Evolutionary conservation across 768 basidiomycete genomes (phyloP).

Genomic region (Mycena crocata): DNA sequence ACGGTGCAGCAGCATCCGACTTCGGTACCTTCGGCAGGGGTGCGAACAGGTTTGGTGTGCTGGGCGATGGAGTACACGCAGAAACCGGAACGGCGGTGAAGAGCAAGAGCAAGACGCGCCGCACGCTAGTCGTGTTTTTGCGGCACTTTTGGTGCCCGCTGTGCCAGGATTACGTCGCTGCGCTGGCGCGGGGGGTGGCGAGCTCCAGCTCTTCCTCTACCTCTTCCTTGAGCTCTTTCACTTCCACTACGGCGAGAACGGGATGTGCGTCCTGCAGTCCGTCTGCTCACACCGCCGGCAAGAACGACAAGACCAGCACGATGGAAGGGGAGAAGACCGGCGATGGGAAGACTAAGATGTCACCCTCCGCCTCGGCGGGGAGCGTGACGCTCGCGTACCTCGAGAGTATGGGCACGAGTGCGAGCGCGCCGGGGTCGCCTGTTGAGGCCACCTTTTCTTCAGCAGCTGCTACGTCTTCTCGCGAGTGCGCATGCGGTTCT

Average conservation of each 20-base stretch:
- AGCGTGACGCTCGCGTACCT: constrained; percentile 11
- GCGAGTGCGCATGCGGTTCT: too few species aligned
- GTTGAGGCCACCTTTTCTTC: background rate
- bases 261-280: too few species aligned
- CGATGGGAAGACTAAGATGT: too few species aligned
- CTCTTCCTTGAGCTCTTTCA: background rate
- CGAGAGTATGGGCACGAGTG: too few species aligned
- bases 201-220: constrained; percentile 35
- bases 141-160: constrained; percentile 91
- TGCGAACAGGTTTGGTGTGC: too few species aligned
- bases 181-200: constrained; percentile 55
- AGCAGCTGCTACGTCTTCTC: too few species aligned
- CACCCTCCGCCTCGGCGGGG: background rate
- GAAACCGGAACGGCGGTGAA: background rate
- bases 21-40: too few species aligned
- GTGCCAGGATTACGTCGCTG: constrained; percentile 90
- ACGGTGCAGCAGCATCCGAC: too few species aligned
- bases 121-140: constrained; percentile 85
- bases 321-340: too few species aligned
- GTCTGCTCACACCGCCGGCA: too few species aligned
- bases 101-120: constrained; percentile 36
- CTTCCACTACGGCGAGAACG: background rate
- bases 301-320: background rate
- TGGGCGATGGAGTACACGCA: too few species aligned
- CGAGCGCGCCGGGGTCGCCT: background rate